Base-by-base conservation (phyloP, 2,329 filamentous ascomycete species). In the Fusarium buharicum region DNA sequence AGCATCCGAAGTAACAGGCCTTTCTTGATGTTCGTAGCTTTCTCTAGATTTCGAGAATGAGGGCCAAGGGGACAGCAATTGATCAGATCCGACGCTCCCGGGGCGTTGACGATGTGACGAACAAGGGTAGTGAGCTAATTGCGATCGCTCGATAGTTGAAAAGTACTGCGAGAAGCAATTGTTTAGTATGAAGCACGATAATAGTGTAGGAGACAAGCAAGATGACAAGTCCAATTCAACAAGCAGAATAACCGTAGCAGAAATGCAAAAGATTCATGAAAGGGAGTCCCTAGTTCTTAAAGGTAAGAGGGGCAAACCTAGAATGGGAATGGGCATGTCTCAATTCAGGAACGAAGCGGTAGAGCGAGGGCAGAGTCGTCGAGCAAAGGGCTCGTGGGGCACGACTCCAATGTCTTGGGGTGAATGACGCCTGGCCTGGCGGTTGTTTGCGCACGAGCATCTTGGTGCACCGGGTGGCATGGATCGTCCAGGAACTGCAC, bases 141-240 rank as follows among this genome's bases (percentile, higher is more conserved):
- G 85, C 55, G 90, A 81, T 55, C 89, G 84, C 75, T 92, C 90
- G 62, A 90, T 81, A 8, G 86, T 88, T 28, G 89, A 90, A 77
- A 92, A 91, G 77, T 90, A 91, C 85, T 92, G 73, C 36, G 56
- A 48, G 33, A 33, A 27, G 39, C 36, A 31, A 28, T 47, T 38
- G 31, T 49, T 68, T 59, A 71, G 67, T 51, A 70, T n/a, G 22
- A 41, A 45, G 59, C 34, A 55, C 28, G 22, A 53, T 28, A 22
- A 28, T 39, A 10, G 33, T 33, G 49, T 36, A 28, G 50, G 34
- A 50, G 28, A 56, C 18, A 33, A 47, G 14, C 43, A 34, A 54
- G 47, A 43, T 24, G 34, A 50, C 24, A 28, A 45, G 31, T 30
- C 41, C 24, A 39, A 47, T 45, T 30, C 30, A 44, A 47, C 44